Evolutionary conservation across 2,329 filamentous ascomycete species (phyloP).

Genomic region (Byssothecium circinans): DNA sequence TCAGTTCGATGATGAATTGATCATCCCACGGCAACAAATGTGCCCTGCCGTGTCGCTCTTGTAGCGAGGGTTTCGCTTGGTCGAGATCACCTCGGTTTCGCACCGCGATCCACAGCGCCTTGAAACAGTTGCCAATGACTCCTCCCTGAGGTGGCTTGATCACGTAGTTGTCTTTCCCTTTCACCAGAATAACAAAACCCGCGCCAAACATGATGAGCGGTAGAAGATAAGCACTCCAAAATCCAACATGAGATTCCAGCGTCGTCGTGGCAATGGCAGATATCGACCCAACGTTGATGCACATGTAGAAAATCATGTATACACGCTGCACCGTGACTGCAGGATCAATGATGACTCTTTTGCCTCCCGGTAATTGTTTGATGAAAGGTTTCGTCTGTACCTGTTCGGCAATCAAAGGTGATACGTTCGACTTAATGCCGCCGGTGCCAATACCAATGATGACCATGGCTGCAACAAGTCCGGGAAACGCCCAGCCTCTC

Average conservation of each 20-base stretch:
- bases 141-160: conserved; percentile 43
- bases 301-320: conserved; percentile 68
- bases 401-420: conserved; percentile 54
- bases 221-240: conserved; percentile 69
- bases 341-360: conserved; percentile 49
- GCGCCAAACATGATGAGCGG: conserved; percentile 67
- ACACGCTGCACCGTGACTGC: conserved; percentile 51
- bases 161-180: conserved; percentile 38
- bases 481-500: conserved; percentile 61
- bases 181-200: conserved; percentile 57
- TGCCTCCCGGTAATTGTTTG: conserved; percentile 41
- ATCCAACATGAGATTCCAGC: conserved; percentile 69
- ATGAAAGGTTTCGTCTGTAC: conserved; percentile 47
- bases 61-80: conserved; percentile 64
- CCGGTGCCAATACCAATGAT: conserved; percentile 76
- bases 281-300: conserved; percentile 72
- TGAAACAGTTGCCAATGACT: conserved; percentile 53
- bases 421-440: conserved; percentile 80
- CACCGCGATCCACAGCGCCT: conserved; percentile 59
- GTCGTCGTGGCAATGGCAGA: conserved; percentile 69
- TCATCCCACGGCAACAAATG: conserved; percentile 62
- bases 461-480: conserved; percentile 65
- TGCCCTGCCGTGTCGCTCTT: conserved; percentile 43
- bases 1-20: conserved; percentile 71
- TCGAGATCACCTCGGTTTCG: conserved; percentile 57